Evolutionary conservation across 225 moss, liverwort and hornwort species (phyloP), one percentile per base, ranked within the genome.

Genomic region (Asterella californica): DNA sequence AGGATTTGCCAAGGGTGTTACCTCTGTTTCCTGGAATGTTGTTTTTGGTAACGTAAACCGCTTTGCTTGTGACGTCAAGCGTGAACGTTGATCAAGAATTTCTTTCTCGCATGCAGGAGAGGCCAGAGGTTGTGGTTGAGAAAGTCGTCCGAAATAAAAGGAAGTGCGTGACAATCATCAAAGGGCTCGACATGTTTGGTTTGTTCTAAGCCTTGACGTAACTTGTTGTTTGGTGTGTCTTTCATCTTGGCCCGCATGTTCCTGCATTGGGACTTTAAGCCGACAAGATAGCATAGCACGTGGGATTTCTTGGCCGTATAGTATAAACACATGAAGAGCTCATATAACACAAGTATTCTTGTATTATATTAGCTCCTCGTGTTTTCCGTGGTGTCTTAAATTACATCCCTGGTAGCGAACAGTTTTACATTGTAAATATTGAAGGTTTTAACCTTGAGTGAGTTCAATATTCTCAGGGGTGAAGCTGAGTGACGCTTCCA

Each of bases 111-210:
- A 15, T 87, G 81, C 93, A 99, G 99, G 99, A 99, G 85, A 99
- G 92, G 81, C 92, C 99, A 61, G 95, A 99, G 88, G 93, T 99
- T 74, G 89, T 99, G 49, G 95, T 99, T 73, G 99, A 99, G 86
- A 99, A 99, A 80, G 88, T 99, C 36, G 99, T 99, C 76, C 92
- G 99, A 72, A 99, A 99, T 75, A 99, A 99, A 77, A 95, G 95
- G 74, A 99, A 99, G 86, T 99, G 99, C 82, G 91, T 99, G 74
- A 99, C 99, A 42, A 99, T 99, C 82, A 92, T 99, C 89, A 95
- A 95, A 86, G 99, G 99, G 53, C 95, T 95, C 72, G 99, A 99
- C 62, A 93, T 93, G 93, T 99, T 99, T 81, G 99, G 99, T 99
- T 87, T 73, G 95, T 82, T 38, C 49, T 15, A 71, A 60, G 45